Base-by-base conservation (phyloP, 805 yeast species). In the Pichia eremophila region DNA sequence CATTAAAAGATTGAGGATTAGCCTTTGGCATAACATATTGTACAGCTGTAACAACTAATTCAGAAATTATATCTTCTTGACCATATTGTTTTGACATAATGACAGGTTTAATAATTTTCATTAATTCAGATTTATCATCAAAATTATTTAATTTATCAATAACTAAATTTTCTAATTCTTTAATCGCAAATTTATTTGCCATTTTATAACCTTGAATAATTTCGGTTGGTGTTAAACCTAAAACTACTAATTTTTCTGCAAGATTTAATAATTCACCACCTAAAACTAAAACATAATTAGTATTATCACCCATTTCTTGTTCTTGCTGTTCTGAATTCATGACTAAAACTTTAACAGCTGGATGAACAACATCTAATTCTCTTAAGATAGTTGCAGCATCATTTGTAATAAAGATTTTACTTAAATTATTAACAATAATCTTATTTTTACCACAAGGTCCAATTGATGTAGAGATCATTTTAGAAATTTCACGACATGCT, bases 241-340 rank as follows among this genome's bases (percentile, higher is more conserved):
- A 67, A 8, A 83, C 78, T 48, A 91, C 70, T 55, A 93, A 72
- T 63, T 86, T 87, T 65, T 90, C 96, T 44, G 95, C 87, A 57
- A 85, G 79, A 59, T 80, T 83, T 54, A 93, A 75, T 49, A 93
- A 71, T 65, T 93, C 98, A 47, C 98, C 98, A 27, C 97, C 96
- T 52, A 93, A 75, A 36, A 91, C 79, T 56, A 93, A 77, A 39
- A 93, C 98, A 53, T 90, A 76, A 66, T 91, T 93, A 25, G 97
- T 86, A 59, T 86, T 87, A 67, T 93, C 99, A 51, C 99, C 99
- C 88, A 91, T 85, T 72, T 91, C 99, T 57, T 80, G 77, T 65
- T 93, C 96, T 69, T 93, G 99, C 71, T 93, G 99, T 64, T 91
- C 86, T 14, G 95, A 81, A 19, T 98, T 95, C 97, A 89, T 89